Conservation (phyloP, 805 yeast species). For the Teunomyces aglyptinius region DNA sequence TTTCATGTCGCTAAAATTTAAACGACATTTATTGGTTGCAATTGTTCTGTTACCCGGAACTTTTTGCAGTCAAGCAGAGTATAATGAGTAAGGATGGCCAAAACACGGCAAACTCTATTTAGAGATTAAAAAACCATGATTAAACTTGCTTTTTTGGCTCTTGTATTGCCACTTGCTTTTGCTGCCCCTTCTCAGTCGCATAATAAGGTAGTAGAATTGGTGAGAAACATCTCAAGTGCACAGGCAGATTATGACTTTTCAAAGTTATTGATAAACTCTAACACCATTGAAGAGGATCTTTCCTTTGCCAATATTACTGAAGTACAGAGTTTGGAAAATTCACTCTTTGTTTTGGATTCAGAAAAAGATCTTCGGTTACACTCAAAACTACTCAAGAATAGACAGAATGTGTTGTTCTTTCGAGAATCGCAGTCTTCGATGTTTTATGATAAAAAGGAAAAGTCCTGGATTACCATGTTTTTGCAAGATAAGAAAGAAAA, state of each 20-base stretch:
- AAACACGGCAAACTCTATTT: neutral
- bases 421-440: neutral
- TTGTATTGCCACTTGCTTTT: neutral
- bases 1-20: neutral
- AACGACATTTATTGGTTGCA: neutral
- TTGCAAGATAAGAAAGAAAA: neutral
- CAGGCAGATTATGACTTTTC: neutral
- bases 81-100: neutral
- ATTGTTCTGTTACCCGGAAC: neutral
- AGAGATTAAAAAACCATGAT: neutral
- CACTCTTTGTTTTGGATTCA: neutral
- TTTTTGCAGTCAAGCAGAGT: slow-evolving; percentile 3
- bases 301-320: neutral
- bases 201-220: neutral
- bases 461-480: neutral
- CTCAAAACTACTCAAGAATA: neutral
- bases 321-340: neutral
- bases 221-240: neutral
- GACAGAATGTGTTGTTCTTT: neutral
- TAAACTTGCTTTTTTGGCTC: neutral
- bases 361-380: neutral
- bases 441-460: neutral
- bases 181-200: neutral
- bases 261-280: neutral
- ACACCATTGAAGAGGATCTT: neutral